Evolutionary conservation across 108 stramenopile species (phyloP).

Genomic region (Conticribra weissflogii): DNA sequence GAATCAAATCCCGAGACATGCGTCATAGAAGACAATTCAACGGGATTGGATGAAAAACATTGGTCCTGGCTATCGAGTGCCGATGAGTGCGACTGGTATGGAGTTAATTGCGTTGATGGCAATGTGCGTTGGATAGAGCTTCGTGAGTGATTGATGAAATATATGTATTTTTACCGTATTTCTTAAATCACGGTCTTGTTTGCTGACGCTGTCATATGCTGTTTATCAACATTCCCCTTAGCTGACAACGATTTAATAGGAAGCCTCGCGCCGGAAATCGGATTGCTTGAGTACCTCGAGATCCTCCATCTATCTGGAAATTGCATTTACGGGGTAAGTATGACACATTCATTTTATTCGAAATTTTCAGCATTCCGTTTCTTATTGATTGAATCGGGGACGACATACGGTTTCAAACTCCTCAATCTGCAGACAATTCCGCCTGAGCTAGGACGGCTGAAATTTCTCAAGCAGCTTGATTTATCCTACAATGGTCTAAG

Average conservation of each 20-base stretch:
- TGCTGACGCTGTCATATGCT: too few relatives aligned
- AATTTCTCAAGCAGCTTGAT: neutral
- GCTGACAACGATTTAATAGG: too few relatives aligned
- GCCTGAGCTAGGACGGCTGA: neutral
- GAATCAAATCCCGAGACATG: too few relatives aligned
- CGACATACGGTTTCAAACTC: too few relatives aligned
- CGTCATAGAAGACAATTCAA: too few relatives aligned
- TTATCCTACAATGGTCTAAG: neutral
- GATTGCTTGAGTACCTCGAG: neutral
- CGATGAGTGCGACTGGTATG: slow-evolving; percentile 15
- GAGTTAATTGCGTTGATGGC: slow-evolving; percentile 3
- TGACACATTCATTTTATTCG: too few relatives aligned
- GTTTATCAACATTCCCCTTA: too few relatives aligned
- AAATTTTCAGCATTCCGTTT: neutral
- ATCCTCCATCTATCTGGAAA: slow-evolving; percentile 1
- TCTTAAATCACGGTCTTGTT: too few relatives aligned
- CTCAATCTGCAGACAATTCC: slow-evolving; percentile 2
- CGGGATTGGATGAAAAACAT: neutral
- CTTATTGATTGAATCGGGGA: too few relatives aligned
- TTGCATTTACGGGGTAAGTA: slow-evolving; percentile 5
- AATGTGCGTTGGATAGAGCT: neutral
- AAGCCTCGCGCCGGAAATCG: neutral
- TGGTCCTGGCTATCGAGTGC: neutral
- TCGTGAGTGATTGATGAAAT: too few relatives aligned
- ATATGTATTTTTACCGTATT: too few relatives aligned